phyloP scores from a whole-genome alignment of 306 rosid species.

The Erythrophleum fordii region DNA sequence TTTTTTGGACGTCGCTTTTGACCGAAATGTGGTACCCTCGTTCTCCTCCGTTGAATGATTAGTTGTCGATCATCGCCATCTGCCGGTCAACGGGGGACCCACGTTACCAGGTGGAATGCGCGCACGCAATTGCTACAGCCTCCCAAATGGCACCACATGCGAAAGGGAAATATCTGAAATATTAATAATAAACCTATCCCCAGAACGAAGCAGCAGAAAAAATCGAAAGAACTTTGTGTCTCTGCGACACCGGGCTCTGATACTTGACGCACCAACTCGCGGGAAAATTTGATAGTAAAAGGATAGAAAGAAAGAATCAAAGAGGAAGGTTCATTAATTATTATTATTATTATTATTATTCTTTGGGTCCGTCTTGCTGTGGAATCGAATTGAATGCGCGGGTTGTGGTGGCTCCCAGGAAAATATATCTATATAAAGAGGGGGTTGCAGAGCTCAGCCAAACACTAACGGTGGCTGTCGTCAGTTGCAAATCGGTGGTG shows the following conservation, averaged over 20 bases:
- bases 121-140: background rate
- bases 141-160: background rate
- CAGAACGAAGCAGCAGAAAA: background rate
- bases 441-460: background rate
- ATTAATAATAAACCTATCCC: background rate
- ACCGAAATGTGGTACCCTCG: background rate
- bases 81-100: background rate
- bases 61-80: background rate
- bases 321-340: background rate
- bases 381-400: background rate
- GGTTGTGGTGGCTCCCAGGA: background rate
- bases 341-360: background rate
- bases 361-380: background rate
- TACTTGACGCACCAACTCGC: background rate
- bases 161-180: background rate
- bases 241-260: background rate
- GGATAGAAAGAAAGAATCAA: background rate
- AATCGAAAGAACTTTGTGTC: background rate
- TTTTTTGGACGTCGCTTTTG: background rate
- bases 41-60: background rate
- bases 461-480: background rate
- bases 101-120: background rate
- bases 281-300: background rate
- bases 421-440: background rate
- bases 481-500: background rate